Base-by-base conservation (phyloP, 1,284 basidiomycete species). In the Phellinidium pouzarii region DNA sequence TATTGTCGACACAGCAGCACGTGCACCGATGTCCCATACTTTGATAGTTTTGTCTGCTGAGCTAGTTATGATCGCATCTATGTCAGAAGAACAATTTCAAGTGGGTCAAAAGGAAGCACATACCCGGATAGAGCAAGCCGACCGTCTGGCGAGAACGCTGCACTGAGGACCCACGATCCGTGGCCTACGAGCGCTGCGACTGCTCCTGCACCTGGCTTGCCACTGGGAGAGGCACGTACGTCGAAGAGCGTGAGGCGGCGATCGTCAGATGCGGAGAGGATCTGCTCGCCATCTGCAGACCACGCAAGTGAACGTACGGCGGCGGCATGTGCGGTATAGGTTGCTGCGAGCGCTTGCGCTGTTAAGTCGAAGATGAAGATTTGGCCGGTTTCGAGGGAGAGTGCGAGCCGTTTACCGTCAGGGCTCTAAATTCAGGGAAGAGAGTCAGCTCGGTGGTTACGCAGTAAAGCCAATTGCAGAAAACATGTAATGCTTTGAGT, bases 181-280 rank as follows among this genome's bases (percentile, higher is more conserved):
- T 94, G 91, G 0, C 91, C 91, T 19, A 80, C 79, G 59, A 94
- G 72, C 5, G 88, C 82, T 7, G 90, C 88, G 14, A 93, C 88
- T 1, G 84, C 84, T 22, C 87, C 79, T 1, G 87, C 84, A 12
- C 75, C 71, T 58, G 73, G 76, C 52, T 70, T 76, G 17, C 81
- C 75, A 1, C 41, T 25, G 9, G 81, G 63, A 0, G 79, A 73
- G 44, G 68, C 68, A 34, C 87, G 82, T 14, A 92, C 86, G 64
- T 94, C 91, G 65, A 94, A 90, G 40, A 94, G 68, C 47, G 90
- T 82, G 51, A 94, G 80, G 12, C 88, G 81, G 64, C 90, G 87
- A 66, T 94, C 91, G 66, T 94, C 91, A 1, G 90, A 91, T 4
- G 85, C 91, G 27, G 87, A 89, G 44, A 91, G 72, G 4, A 94